A percentile compares a stretch with the other conserved stretches of the same genome.
These are phyloP conservation scores for Hymenoscyphus scutula DNA, from an alignment of 2,329 filamentous ascomycete species.

Conservation along the genomic window DNA sequence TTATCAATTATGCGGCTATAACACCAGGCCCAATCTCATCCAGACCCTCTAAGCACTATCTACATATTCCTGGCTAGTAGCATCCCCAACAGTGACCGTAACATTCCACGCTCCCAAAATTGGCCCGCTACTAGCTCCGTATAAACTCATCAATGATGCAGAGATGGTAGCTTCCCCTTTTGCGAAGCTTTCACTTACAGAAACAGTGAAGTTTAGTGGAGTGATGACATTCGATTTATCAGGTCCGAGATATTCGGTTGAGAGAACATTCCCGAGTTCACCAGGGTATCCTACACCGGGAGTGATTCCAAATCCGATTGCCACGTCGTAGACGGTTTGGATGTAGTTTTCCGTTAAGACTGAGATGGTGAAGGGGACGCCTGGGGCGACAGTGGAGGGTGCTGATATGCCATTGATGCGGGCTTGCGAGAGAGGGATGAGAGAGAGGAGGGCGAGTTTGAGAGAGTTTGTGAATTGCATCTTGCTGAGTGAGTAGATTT, in stretches of 20 bases:
- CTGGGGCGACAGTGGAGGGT: constrained; percentile 11
- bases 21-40: background rate
- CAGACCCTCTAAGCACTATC: background rate
- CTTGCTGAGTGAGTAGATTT: background rate
- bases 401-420: constrained; percentile 15
- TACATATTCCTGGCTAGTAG: background rate
- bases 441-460: constrained; percentile 2
- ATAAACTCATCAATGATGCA: constrained; percentile 16
- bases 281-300: constrained; percentile 9
- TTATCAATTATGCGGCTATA: no score
- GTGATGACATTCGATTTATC: background rate
- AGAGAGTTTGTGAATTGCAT: background rate
- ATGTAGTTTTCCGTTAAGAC: constrained; percentile 16
- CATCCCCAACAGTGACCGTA: constrained; percentile 12
- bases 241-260: constrained; percentile 12
- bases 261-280: constrained; percentile 9
- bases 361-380: constrained; percentile 12
- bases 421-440: constrained; percentile 12
- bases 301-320: constrained; percentile 12
- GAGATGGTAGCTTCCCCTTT: constrained; percentile 5
- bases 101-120: constrained; percentile 11
- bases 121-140: constrained; percentile 10
- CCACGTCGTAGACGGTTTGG: constrained; percentile 20
- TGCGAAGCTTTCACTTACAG: background rate
- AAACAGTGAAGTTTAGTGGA: background rate